Conservation (phyloP, 83 land plant species). For the Thuja plicata region DNA sequence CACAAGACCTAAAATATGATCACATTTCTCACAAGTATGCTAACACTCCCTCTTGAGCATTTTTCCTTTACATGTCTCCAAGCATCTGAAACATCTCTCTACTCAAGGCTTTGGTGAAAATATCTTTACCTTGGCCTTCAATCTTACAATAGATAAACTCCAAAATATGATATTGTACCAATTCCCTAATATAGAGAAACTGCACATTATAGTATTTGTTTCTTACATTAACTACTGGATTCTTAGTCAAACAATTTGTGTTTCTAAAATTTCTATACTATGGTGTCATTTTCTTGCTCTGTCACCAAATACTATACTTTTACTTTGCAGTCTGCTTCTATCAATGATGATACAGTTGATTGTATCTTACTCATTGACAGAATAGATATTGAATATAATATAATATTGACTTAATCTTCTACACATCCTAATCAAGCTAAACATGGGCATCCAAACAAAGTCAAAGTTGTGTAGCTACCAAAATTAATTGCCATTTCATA, state of each 20-base stretch:
- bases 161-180: neutral
- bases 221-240: neutral
- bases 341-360: neutral
- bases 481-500: neutral
- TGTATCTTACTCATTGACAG: neutral
- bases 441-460: neutral
- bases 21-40: neutral
- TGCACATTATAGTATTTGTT: neutral
- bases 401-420: neutral
- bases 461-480: neutral
- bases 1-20: neutral
- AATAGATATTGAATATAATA: neutral
- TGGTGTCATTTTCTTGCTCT: neutral
- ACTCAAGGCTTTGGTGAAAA: neutral
- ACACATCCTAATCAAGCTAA: neutral
- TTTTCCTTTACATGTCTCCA: neutral
- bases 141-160: neutral
- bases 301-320: neutral
- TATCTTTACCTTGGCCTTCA: neutral
- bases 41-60: neutral
- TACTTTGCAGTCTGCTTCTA: neutral
- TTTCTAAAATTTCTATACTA: neutral
- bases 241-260: neutral
- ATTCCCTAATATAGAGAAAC: neutral
- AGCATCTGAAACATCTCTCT: neutral